Evolutionary conservation across 1,284 basidiomycete species (phyloP), one percentile per base, ranked within the genome.

Genomic region (Fomitopsis palustris): DNA sequence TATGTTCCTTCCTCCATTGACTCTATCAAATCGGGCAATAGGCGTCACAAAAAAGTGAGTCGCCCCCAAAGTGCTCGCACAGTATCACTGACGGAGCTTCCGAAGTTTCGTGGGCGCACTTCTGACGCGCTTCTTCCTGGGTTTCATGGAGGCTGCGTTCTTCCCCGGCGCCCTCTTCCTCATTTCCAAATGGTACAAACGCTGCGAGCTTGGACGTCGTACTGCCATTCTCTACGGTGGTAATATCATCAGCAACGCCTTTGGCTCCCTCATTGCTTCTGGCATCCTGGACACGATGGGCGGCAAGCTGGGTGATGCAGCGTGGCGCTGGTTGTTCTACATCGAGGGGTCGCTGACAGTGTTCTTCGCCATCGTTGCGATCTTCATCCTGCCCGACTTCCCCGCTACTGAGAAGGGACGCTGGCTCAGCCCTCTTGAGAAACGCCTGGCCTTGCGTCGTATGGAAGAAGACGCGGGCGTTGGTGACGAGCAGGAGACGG

Each of bases 271-370:
- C n/a, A 82, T 94, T 56, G 90, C 89, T 9, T 90, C 88, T 10
- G 86, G 82, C 4, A 89, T 90, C 57, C 75, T 92, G 60, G 75
- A 79, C 57, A 77, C 79, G 29, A 92, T 92, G 88, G 79, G 92
- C 58, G 87, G 85, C 8, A 77, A 78, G 47, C 74, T 87, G 1
- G 91, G 91, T 0, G 82, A 85, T 55, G 77, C 87, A 1, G 90
- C 89, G 1, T 95, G 93, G 92, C 77, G 88, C 67, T 91, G 88
- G 89, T 76, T 93, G 3, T 92, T 93, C 76, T 90, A 81, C 68
- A 83, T 90, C 56, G 86, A 91, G 72, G 88, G 88, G n/a, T 75
- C 77, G 1, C 67, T 89, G 31, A 90, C 88, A 0, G 81, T 91
- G 60, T 70, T 81, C 41, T 79, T 90, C 37, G 88, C 88, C 19